These are phyloP conservation scores for Ligustrum vulgare DNA, from an alignment of 257 asterid species.

Conservation along the genomic window DNA sequence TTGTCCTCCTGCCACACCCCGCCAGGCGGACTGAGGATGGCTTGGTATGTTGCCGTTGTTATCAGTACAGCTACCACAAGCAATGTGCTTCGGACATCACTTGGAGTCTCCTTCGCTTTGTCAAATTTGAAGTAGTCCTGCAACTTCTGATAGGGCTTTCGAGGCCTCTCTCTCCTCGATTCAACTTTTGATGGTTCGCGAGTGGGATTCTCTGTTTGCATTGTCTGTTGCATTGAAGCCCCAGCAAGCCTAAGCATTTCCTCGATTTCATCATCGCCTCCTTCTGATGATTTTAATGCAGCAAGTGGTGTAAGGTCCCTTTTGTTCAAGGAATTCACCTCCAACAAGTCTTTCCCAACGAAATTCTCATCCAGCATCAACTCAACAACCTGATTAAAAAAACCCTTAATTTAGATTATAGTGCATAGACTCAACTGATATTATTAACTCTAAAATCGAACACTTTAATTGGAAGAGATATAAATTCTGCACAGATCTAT, in stretches of 20 bases:
- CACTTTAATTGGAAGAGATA: not conserved
- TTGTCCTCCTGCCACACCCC: constrained; percentile 63
- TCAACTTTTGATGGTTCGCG: not conserved
- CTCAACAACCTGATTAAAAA: constrained; percentile 35
- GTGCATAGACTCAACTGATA: not conserved
- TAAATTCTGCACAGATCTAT: not conserved
- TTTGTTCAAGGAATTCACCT: constrained; percentile 45
- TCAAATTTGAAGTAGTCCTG: constrained; percentile 39
- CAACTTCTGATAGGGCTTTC: constrained; percentile 23
- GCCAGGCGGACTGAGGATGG: constrained; percentile 58
- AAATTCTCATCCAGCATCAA: constrained; percentile 33
- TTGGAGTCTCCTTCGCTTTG: constrained; percentile 34
- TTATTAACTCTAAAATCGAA: not conserved
- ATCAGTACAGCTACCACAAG: constrained; percentile 47
- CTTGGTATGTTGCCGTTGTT: constrained; percentile 51
- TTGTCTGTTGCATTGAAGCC: not conserved
- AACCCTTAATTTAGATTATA: not conserved
- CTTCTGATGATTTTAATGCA: constrained; percentile 20
- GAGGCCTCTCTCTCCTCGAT: not conserved
- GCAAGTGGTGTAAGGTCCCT: constrained; percentile 50
- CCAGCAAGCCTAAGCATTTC: constrained; percentile 16
- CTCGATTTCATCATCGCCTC: constrained; percentile 25
- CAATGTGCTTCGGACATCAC: constrained; percentile 36
- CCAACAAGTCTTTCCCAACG: constrained; percentile 26
- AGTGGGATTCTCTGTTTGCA: not conserved